Evolutionary conservation across 768 basidiomycete genomes (phyloP).

Genomic region (Termitomyces sp.): DNA sequence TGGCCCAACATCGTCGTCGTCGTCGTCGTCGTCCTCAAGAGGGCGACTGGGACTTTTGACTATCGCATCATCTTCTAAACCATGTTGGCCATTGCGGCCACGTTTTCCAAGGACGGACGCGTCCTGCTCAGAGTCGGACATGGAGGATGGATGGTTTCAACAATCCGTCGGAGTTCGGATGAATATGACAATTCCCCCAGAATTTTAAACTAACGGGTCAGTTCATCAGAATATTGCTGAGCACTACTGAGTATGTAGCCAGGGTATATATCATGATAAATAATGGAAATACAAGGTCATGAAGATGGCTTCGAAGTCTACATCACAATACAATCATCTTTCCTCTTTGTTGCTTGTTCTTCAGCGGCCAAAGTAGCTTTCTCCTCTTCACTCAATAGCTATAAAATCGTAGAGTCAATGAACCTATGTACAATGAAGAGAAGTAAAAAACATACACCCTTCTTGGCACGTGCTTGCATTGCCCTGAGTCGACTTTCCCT

Average conservation of each 20-base stretch:
- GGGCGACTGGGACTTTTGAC: constrained; percentile 16
- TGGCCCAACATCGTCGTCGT: constrained; percentile 82
- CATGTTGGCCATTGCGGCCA: constrained; percentile 32
- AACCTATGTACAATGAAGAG: neutral
- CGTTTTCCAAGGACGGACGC: constrained; percentile 63
- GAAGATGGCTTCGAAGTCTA: constrained; percentile 20
- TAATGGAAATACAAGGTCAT: neutral
- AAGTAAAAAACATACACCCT: constrained; percentile 50
- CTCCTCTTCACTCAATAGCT: constrained; percentile 64
- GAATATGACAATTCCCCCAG: neutral
- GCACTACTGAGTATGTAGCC: no score
- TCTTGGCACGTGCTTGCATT: constrained; percentile 68
- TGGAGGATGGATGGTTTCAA: constrained; percentile 13
- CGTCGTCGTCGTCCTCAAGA: constrained; percentile 49
- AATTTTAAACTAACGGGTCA: neutral
- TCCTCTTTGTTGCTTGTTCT: constrained; percentile 38
- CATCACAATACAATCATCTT: constrained; percentile 56
- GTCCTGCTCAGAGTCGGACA: constrained; percentile 46
- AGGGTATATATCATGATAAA: neutral
- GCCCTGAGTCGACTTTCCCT: constrained; percentile 64
- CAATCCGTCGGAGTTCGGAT: constrained; percentile 14
- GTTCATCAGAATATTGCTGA: neutral
- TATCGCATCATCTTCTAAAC: constrained; percentile 11
- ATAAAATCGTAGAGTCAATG: neutral
- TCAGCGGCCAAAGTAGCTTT: constrained; percentile 52